Evolutionary conservation across 345 rosid genomes (phyloP).

Genomic region (Capsella bursapastoris): DNA sequence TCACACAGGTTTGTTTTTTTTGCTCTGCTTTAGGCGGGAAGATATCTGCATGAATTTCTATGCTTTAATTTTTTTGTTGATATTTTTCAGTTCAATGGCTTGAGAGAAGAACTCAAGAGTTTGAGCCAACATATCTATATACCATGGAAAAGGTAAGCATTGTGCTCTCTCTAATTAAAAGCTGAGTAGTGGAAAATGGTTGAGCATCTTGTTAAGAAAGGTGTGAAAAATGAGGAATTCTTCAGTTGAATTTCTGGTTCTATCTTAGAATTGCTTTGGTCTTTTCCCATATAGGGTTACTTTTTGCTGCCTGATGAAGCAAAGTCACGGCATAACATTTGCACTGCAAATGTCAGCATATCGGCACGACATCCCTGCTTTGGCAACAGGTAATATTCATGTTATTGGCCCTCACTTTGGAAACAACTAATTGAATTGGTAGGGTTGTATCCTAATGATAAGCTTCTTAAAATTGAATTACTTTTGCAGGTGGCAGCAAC

Average conservation of each 20-base stretch:
- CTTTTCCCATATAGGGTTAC: constrained; percentile 65
- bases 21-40: constrained; percentile 7
- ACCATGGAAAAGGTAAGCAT: constrained; percentile 78
- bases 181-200: constrained; percentile 4
- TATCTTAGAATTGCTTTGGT: constrained; percentile 10
- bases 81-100: constrained; percentile 73
- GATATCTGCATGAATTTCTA: constrained; percentile 16
- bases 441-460: constrained; percentile 21
- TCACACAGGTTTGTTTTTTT: background rate
- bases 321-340: constrained; percentile 80
- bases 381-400: constrained; percentile 81
- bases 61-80: constrained; percentile 3
- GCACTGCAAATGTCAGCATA: constrained; percentile 80
- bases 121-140: constrained; percentile 90
- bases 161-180: no score
- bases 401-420: constrained; percentile 19
- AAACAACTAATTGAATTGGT: background rate
- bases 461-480: constrained; percentile 29
- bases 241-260: constrained; percentile 15
- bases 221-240: constrained; percentile 13
- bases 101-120: constrained; percentile 76
- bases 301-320: constrained; percentile 93
- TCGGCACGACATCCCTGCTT: constrained; percentile 94
- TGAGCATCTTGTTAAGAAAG: constrained; percentile 22
- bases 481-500: constrained; percentile 97